phyloP scores from a whole-genome alignment of 345 rosid species.

The Populus ilicifolia region DNA sequence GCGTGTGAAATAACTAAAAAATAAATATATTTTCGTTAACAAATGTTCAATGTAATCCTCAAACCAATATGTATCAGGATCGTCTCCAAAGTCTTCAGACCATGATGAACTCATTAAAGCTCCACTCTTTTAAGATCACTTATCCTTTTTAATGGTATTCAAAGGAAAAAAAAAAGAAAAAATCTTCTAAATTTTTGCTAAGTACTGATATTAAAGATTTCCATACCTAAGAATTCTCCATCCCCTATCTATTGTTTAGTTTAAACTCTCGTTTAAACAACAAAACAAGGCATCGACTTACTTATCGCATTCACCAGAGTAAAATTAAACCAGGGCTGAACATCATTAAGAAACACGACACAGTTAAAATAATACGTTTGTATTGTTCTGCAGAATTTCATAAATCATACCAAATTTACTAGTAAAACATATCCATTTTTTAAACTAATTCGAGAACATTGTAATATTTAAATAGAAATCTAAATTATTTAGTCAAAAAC shows the following conservation, averaged over 20 bases:
- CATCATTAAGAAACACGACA: background rate
- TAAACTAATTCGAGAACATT: background rate
- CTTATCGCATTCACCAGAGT: background rate
- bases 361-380: background rate
- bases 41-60: background rate
- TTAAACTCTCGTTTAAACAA: background rate
- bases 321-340: background rate
- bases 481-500: background rate
- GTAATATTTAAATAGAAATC: too few species aligned
- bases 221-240: background rate
- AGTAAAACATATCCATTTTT: background rate
- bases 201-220: background rate
- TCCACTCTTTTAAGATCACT: background rate
- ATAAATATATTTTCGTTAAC: background rate
- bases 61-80: background rate
- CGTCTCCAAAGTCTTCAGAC: background rate
- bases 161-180: background rate
- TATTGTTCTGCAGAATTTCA: background rate
- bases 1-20: background rate
- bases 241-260: background rate
- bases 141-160: background rate
- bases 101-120: background rate
- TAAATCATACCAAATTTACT: background rate
- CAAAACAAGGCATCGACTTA: background rate
- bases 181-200: background rate